Conservation (phyloP, 306 rosid species). For the Mucuna pruriens region DNA sequence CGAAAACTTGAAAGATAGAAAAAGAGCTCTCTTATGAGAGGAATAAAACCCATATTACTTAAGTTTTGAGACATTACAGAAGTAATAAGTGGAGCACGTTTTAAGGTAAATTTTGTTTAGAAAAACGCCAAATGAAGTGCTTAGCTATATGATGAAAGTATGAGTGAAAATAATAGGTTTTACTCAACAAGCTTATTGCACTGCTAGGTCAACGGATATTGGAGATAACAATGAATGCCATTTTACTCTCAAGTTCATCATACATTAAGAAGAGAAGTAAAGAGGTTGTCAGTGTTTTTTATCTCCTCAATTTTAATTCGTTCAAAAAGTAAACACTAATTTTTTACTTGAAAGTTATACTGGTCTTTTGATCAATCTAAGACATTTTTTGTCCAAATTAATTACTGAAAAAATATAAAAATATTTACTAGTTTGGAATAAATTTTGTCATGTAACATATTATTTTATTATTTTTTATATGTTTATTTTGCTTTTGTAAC, state of each 20-base stretch:
- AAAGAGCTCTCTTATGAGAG: background rate
- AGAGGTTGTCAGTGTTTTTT: background rate
- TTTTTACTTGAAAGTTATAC: background rate
- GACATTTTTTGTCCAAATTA: background rate
- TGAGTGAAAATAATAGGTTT: constrained; percentile 36
- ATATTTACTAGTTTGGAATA: background rate
- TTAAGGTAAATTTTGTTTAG: background rate
- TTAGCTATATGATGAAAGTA: constrained; percentile 23
- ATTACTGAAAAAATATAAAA: background rate
- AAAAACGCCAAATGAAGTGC: constrained; percentile 17
- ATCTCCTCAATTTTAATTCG: background rate
- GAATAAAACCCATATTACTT: background rate
- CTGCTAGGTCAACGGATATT: constrained; percentile 17
- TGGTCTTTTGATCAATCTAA: background rate
- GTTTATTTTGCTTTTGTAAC: background rate
- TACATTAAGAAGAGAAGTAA: background rate
- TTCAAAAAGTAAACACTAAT: background rate
- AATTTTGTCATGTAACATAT: background rate
- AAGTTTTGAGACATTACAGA: background rate
- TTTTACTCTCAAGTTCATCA: background rate
- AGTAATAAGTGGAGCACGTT: constrained; percentile 17
- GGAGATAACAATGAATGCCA: constrained; percentile 20
- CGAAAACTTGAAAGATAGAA: background rate
- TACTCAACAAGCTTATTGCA: constrained; percentile 17
- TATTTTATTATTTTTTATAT: background rate